Evolutionary conservation across 257 asterid genomes (phyloP).

Genomic region (Solanum pinnatisectum): DNA sequence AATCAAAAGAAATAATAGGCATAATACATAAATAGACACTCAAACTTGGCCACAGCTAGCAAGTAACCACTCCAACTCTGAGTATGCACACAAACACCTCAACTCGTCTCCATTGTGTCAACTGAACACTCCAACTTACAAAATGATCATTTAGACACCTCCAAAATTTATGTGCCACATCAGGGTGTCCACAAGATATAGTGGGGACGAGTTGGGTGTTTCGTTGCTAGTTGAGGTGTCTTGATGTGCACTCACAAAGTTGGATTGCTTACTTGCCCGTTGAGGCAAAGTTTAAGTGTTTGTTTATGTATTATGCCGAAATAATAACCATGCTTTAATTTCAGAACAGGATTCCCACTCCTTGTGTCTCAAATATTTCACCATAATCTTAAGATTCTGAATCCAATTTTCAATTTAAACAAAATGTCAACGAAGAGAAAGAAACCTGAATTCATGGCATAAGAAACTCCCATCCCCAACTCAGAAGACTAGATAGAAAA

Average conservation of each 20-base stretch:
- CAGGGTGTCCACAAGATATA: background rate
- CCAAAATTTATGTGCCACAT: background rate
- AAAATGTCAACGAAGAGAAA: background rate
- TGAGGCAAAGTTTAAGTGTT: background rate
- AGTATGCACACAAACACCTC: background rate
- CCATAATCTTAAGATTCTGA: background rate
- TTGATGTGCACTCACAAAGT: background rate
- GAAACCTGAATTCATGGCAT: background rate
- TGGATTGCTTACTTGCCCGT: background rate
- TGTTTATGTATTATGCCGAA: background rate
- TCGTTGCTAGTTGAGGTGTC: background rate
- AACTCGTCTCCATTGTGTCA: background rate
- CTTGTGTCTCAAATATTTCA: background rate
- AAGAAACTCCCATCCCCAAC: background rate
- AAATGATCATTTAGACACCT: background rate
- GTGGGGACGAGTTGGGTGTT: background rate
- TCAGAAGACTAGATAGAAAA: background rate
- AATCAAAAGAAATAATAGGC: background rate
- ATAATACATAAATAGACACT: background rate
- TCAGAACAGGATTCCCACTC: background rate
- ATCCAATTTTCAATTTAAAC: background rate
- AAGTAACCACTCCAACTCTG: background rate
- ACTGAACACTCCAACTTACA: background rate
- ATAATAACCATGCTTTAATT: background rate
- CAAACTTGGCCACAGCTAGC: background rate